Conservation (phyloP, 2,329 filamentous ascomycete species). For the Apiospora hydei region DNA sequence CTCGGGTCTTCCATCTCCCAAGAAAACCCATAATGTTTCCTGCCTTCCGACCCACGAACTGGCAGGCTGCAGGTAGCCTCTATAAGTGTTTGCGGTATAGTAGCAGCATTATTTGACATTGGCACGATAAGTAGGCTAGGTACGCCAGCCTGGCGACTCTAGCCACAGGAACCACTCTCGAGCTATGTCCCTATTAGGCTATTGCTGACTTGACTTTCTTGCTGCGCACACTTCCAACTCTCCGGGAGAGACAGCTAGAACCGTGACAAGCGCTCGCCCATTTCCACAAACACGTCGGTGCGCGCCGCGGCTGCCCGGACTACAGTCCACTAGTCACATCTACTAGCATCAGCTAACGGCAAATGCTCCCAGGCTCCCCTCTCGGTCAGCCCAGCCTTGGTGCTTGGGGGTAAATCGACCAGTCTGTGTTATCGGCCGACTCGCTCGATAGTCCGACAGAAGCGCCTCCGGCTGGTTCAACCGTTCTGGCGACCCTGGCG, state of each 20-base stretch:
- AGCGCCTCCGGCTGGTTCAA: neutral
- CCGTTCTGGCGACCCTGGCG: neutral
- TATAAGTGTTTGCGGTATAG: neutral
- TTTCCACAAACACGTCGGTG: slow-evolving; percentile 6
- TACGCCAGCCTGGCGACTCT: neutral
- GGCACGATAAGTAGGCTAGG: neutral
- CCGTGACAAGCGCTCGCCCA: slow-evolving; percentile 15
- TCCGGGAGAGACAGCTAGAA: slow-evolving; percentile 20
- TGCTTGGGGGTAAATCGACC: neutral
- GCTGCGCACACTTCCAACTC: neutral
- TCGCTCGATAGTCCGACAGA: slow-evolving; percentile 25
- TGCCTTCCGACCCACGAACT: neutral
- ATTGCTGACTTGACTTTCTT: neutral
- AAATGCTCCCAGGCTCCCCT: neutral
- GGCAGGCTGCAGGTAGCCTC: neutral
- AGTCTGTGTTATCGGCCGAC: slow-evolving; percentile 25
- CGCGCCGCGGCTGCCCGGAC: neutral
- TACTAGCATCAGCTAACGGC: slow-evolving; percentile 17
- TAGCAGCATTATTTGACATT: neutral
- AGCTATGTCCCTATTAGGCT: slow-evolving; percentile 9
- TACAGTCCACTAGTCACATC: slow-evolving; percentile 9
- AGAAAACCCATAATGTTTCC: neutral
- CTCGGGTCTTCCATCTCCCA: neutral
- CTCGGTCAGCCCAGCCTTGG: slow-evolving; percentile 7
- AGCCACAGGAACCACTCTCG: slow-evolving; percentile 5